These are phyloP conservation scores for Rhizopus stolonifer DNA, from an alignment of 371 early-diverging fungal species.

Conservation along the genomic window DNA sequence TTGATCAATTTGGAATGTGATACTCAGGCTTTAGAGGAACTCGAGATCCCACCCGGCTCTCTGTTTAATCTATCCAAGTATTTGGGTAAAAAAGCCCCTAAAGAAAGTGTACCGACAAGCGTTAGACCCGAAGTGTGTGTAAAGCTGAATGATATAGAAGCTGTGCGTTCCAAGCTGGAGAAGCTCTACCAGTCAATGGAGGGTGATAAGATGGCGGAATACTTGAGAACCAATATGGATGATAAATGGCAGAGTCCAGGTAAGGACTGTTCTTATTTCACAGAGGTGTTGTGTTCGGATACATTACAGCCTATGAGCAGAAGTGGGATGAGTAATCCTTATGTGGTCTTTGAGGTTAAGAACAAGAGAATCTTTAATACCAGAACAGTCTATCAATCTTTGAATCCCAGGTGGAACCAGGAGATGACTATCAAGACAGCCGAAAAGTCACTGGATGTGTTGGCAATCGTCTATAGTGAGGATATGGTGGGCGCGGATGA, in stretches of 20 bases:
- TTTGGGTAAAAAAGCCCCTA: slow-evolving; percentile 5
- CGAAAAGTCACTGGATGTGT: slow-evolving; percentile 48
- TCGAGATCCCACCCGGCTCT: neutral
- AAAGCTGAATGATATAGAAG: slow-evolving; percentile 58
- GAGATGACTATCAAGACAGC: slow-evolving; percentile 65
- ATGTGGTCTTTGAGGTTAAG: slow-evolving; percentile 59
- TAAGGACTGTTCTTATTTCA: slow-evolving; percentile 32
- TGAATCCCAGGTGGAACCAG: slow-evolving; percentile 88
- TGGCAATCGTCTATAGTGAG: slow-evolving; percentile 66
- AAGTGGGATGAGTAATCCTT: slow-evolving; percentile 62
- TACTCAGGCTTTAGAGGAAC: slow-evolving; percentile 3
- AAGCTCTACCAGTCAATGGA: slow-evolving; percentile 55
- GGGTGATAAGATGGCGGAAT: slow-evolving; percentile 42
- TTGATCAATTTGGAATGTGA: slow-evolving; percentile 17
- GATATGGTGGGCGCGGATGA: slow-evolving; percentile 73
- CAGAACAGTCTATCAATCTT: slow-evolving; percentile 57
- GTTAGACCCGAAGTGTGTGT: slow-evolving; percentile 58
- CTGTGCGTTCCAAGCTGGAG: slow-evolving; percentile 51
- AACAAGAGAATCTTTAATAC: slow-evolving; percentile 49
- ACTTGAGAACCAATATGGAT: slow-evolving; percentile 21
- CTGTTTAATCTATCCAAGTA: slow-evolving; percentile 26
- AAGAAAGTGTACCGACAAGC: neutral
- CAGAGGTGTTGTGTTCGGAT: slow-evolving; percentile 48
- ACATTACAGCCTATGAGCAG: slow-evolving; percentile 42
- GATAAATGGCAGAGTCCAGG: slow-evolving; percentile 16